A percentile compares a stretch with the other conserved stretches of the same genome.
Evolutionary conservation across 768 basidiomycete species (phyloP).

Genomic region (Calvatia gigantea): DNA sequence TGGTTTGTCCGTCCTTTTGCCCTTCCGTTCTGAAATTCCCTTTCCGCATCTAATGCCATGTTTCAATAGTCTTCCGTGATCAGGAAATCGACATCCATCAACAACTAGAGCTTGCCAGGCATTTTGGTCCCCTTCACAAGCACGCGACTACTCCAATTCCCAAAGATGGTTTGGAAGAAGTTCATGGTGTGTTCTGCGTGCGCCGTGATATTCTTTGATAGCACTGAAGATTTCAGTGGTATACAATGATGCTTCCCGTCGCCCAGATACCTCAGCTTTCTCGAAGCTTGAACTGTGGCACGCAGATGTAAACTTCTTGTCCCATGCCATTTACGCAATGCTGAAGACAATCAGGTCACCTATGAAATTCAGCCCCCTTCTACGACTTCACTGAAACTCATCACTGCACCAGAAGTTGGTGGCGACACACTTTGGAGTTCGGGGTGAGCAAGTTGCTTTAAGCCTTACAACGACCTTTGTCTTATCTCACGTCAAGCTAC

Average conservation of each 20-base stretch:
- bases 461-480: background rate
- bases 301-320: conserved; percentile 53
- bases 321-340: background rate
- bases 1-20: conserved; percentile 54
- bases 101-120: conserved; percentile 67
- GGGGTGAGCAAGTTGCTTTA: conserved; percentile 40
- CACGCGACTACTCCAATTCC: conserved; percentile 82
- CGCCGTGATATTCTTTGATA: background rate
- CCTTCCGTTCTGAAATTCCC: background rate
- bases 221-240: conserved; percentile 42
- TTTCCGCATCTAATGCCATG: background rate
- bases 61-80: conserved; percentile 61
- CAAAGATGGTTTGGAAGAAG: conserved; percentile 69
- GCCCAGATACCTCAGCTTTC: conserved; percentile 62
- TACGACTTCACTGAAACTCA: conserved; percentile 71
- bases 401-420: conserved; percentile 66
- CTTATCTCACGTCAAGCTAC: conserved; percentile 41
- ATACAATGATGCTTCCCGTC: conserved; percentile 62
- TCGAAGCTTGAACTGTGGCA: conserved; percentile 79
- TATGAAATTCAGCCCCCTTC: conserved; percentile 85
- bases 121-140: conserved; percentile 77
- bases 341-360: conserved; percentile 37
- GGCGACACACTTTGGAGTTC: conserved; percentile 84
- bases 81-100: conserved; percentile 67
- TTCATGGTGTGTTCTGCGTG: conserved; percentile 45